phyloP scores from a whole-genome alignment of 2,329 filamentous ascomycete genomes.

The Colletotrichum filicis region DNA sequence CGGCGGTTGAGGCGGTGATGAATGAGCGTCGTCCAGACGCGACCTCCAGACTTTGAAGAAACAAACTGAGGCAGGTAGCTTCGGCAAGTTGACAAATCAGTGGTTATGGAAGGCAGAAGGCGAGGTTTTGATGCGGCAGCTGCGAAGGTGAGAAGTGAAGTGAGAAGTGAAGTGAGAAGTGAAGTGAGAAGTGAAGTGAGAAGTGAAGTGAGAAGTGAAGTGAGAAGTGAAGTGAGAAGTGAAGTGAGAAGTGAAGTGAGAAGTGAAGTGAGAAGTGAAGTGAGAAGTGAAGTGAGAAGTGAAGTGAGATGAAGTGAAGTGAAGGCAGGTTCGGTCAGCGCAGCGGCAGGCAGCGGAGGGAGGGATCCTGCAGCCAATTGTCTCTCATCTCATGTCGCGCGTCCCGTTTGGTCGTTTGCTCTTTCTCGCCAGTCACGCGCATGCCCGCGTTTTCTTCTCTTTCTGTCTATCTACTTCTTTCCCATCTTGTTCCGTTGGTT shows the following conservation, averaged over 20 bases:
- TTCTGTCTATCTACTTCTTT: not conserved
- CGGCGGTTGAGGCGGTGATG: not conserved
- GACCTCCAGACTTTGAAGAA: not conserved
- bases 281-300: not conserved
- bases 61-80: not conserved
- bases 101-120: not conserved
- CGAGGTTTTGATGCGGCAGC: not conserved
- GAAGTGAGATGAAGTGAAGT: not conserved
- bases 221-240: not conserved
- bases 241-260: not conserved
- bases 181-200: not conserved
- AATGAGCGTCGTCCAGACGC: no score
- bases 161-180: not conserved
- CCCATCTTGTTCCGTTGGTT: not conserved
- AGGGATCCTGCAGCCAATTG: slow-evolving; percentile 3
- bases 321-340: not conserved
- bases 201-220: not conserved
- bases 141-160: not conserved
- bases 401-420: not conserved
- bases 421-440: not conserved
- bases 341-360: not conserved
- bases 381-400: not conserved
- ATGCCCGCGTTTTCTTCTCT: not conserved
- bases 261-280: not conserved
- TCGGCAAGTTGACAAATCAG: not conserved